phyloP scores from a whole-genome alignment of 2,329 filamentous ascomycete species.

The Ambrosiella cleistominuta region DNA sequence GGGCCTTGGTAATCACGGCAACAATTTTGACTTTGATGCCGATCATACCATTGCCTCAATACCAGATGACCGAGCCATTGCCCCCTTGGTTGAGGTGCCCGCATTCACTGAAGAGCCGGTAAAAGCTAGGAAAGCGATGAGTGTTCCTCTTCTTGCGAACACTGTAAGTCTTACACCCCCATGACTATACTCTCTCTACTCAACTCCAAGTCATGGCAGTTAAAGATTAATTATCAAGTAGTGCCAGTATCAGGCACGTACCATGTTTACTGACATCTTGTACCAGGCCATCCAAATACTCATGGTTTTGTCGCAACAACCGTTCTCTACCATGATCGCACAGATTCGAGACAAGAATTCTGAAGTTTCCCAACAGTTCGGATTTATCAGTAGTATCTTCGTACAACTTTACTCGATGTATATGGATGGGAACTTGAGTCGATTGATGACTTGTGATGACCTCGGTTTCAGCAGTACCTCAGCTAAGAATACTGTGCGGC shows the following conservation, averaged over 20 bases:
- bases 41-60: slow-evolving; percentile 20
- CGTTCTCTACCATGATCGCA: slow-evolving; percentile 17
- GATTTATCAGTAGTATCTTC: slow-evolving; percentile 20
- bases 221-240: no score
- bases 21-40: slow-evolving; percentile 16
- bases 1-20: slow-evolving; percentile 12
- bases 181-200: neutral
- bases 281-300: slow-evolving; percentile 23
- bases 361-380: slow-evolving; percentile 21
- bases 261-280: neutral
- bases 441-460: slow-evolving; percentile 21
- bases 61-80: slow-evolving; percentile 18
- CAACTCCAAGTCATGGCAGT: no score
- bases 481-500: slow-evolving; percentile 12
- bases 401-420: slow-evolving; percentile 20
- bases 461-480: slow-evolving; percentile 23
- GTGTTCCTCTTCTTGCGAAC: slow-evolving; percentile 24
- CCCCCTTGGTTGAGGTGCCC: slow-evolving; percentile 16
- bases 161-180: slow-evolving; percentile 19
- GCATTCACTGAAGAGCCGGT: slow-evolving; percentile 22
- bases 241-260: no score
- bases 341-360: slow-evolving; percentile 19
- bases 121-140: slow-evolving; percentile 23
- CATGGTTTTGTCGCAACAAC: slow-evolving; percentile 21
- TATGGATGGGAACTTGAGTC: slow-evolving; percentile 17